Conservation (phyloP, 306 rosid species). For the Quillaja saponaria region DNA sequence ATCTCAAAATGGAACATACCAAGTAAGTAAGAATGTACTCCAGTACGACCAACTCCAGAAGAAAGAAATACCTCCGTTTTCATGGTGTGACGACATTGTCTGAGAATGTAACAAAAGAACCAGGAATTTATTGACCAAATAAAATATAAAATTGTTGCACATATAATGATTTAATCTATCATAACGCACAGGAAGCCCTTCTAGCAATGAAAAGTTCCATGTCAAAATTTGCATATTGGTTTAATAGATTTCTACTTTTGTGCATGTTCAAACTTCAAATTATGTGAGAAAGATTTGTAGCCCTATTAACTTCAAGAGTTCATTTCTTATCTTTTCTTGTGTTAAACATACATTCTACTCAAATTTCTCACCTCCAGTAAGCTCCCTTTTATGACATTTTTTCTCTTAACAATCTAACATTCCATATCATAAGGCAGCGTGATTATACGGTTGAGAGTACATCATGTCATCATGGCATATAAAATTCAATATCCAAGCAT, state of each 20-base stretch:
- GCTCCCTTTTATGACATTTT: too few relatives aligned
- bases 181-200: neutral
- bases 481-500: neutral
- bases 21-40: conserved; percentile 92
- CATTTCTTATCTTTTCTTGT: neutral
- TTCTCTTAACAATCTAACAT: too few relatives aligned
- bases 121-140: too few relatives aligned
- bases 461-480: too few relatives aligned
- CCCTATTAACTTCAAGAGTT: neutral
- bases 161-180: conserved; percentile 16
- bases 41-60: conserved; percentile 99
- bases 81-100: conserved; percentile 59
- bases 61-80: conserved; percentile 85
- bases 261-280: neutral
- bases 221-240: too few relatives aligned
- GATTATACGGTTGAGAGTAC: too few relatives aligned
- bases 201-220: conserved; percentile 1
- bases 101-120: conserved; percentile 35
- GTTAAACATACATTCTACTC: neutral
- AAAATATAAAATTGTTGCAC: neutral
- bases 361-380: neutral
- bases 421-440: too few relatives aligned
- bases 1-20: conserved; percentile 43
- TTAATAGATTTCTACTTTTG: too few relatives aligned
- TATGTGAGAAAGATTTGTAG: neutral